Conservation (phyloP, 1,139 yeast species). For the Meyerozyma smithsonii region DNA sequence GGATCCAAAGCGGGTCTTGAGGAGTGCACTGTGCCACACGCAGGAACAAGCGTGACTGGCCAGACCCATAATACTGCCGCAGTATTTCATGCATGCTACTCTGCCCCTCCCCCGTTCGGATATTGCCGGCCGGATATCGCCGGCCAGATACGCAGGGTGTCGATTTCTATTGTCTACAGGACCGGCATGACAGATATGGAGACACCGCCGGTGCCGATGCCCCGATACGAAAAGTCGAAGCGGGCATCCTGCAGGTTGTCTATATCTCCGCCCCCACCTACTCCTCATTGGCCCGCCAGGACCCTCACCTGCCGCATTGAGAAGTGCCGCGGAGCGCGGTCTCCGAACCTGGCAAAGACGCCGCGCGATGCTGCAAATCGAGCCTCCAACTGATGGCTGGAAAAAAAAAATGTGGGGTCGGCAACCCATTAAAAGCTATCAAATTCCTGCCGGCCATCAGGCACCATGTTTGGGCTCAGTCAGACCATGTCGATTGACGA, state of each 20-base stretch:
- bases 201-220: neutral
- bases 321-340: neutral
- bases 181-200: neutral
- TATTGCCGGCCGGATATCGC: too few species aligned
- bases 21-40: too few species aligned
- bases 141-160: too few species aligned
- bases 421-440: neutral
- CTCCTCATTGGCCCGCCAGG: neutral
- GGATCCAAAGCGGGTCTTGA: too few species aligned
- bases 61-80: too few species aligned
- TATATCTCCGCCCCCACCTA: neutral
- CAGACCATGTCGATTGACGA: slow-evolving; percentile 15
- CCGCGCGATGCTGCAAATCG: neutral
- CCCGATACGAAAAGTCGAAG: neutral
- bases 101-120: too few species aligned
- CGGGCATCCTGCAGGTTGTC: neutral
- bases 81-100: too few species aligned
- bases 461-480: neutral
- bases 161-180: neutral
- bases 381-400: neutral
- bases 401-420: neutral
- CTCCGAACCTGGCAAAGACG: neutral
- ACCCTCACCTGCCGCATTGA: neutral
- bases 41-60: too few species aligned
- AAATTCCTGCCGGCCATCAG: neutral